These are phyloP conservation scores for Durotheca rogersii DNA, from an alignment of 495 filamentous ascomycete species.

Conservation along the genomic window DNA sequence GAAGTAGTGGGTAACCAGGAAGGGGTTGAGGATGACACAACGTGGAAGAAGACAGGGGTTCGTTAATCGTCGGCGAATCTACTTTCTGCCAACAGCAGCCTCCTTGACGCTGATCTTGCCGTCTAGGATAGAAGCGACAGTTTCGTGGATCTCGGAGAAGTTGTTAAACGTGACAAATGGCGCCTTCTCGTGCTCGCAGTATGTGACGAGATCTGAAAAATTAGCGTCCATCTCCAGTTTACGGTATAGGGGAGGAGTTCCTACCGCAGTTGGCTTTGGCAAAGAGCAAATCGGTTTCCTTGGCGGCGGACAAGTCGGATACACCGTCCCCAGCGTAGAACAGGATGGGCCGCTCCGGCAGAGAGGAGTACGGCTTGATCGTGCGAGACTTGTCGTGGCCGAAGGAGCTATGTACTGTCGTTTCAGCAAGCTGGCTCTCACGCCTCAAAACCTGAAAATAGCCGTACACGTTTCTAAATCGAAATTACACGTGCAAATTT, in stretches of 20 bases:
- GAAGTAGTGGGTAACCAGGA: neutral
- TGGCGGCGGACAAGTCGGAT: slow-evolving; percentile 82
- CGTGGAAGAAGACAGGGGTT: neutral
- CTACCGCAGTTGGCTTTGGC: slow-evolving; percentile 86
- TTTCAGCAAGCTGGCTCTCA: slow-evolving; percentile 18
- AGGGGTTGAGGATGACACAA: neutral
- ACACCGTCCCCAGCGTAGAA: slow-evolving; percentile 92
- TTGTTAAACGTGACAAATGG: slow-evolving; percentile 80
- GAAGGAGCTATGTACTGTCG: slow-evolving; percentile 70
- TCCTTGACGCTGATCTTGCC: slow-evolving; percentile 55
- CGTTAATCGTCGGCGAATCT: slow-evolving; percentile 1
- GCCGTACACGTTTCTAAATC: neutral
- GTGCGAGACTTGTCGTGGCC: slow-evolving; percentile 92
- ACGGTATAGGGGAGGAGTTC: slow-evolving; percentile 27
- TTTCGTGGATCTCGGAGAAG: slow-evolving; percentile 72
- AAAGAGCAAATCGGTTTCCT: slow-evolving; percentile 85
- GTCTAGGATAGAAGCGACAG: slow-evolving; percentile 69
- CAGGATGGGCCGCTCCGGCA: slow-evolving; percentile 72
- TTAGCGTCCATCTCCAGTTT: no score
- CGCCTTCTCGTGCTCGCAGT: slow-evolving; percentile 72
- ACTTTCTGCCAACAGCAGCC: slow-evolving; percentile 40
- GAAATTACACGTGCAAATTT: neutral
- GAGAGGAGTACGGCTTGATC: slow-evolving; percentile 76
- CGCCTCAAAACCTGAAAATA: neutral
- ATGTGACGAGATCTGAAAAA: slow-evolving; percentile 70